Conservation (phyloP, 2,329 filamentous ascomycete species). For the Dactylellina parvicollis region DNA sequence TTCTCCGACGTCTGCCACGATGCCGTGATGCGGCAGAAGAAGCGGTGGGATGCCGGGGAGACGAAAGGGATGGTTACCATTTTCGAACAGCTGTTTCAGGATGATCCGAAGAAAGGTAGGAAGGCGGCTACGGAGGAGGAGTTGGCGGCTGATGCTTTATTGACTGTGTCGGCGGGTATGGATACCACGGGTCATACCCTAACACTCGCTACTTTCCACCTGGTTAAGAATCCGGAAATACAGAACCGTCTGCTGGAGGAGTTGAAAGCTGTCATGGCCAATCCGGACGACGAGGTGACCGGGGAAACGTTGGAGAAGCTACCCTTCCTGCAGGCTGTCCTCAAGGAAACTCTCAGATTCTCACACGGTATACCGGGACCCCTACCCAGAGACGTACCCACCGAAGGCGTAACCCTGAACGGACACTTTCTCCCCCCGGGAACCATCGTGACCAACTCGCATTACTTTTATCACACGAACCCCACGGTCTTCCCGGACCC, state of each 20-base stretch:
- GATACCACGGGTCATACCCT: conserved; percentile 51
- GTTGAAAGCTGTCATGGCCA: conserved; percentile 33
- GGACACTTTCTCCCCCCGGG: conserved; percentile 22
- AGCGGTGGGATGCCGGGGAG: conserved; percentile 21
- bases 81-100: conserved; percentile 41
- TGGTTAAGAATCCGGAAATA: conserved; percentile 36
- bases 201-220: conserved; percentile 32
- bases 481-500: conserved; percentile 30
- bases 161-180: conserved; percentile 47
- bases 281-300: conserved; percentile 6
- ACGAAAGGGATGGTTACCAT: conserved; percentile 41
- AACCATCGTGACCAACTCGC: conserved; percentile 10
- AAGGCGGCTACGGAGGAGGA: conserved; percentile 30
- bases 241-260: conserved; percentile 31
- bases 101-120: conserved; percentile 38
- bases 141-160: conserved; percentile 28
- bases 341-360: conserved; percentile 39
- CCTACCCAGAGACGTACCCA: conserved; percentile 26
- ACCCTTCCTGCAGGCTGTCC: conserved; percentile 31
- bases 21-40: conserved; percentile 28
- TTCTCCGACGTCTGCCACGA: conserved; percentile 15
- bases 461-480: conserved; percentile 40
- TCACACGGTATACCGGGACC: conserved; percentile 35
- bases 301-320: conserved; percentile 28
- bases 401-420: conserved; percentile 8